Conservation (phyloP, 768 basidiomycete genomes). For the Leucocoprinus birnbaumii region DNA sequence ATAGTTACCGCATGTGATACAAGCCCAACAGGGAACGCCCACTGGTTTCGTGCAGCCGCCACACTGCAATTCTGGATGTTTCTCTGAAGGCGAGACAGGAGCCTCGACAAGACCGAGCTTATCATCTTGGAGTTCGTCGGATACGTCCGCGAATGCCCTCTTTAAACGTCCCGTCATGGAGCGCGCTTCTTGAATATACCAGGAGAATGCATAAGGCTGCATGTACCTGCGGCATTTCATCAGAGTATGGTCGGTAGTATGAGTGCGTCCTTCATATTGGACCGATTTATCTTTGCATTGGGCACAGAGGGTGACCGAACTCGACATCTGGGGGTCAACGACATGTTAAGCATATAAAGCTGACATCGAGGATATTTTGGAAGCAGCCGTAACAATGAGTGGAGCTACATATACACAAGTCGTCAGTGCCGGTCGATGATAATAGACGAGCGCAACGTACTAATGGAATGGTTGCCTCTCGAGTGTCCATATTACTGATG, state of each 20-base stretch:
- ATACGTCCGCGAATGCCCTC: conserved; percentile 1
- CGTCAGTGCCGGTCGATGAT: neutral
- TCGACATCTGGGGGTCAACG: conserved; percentile 29
- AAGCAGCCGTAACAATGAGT: conserved; percentile 32
- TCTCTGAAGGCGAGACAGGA: neutral
- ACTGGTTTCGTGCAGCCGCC: conserved; percentile 8
- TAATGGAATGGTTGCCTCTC: conserved; percentile 34
- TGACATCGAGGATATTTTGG: conserved; percentile 26
- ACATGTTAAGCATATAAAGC: conserved; percentile 29
- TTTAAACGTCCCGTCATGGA: conserved; percentile 5
- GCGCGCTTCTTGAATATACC: conserved; percentile 3
- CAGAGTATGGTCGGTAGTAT: conserved; percentile 6
- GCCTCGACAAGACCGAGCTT: neutral
- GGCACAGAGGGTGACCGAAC: conserved; percentile 9
- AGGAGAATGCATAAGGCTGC: conserved; percentile 1
- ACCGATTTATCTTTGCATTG: conserved; percentile 1
- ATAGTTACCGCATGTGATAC: conserved; percentile 12
- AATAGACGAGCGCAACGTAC: conserved; percentile 18
- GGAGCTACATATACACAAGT: conserved; percentile 15
- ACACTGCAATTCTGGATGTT: conserved; percentile 3
- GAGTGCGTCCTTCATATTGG: neutral
- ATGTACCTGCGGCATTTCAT: conserved; percentile 3
- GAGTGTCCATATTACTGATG: conserved; percentile 30
- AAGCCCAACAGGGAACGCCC: conserved; percentile 7
- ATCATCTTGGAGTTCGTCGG: neutral